Base-by-base conservation (phyloP, 805 yeast species). In the Alloascoidea africana region DNA sequence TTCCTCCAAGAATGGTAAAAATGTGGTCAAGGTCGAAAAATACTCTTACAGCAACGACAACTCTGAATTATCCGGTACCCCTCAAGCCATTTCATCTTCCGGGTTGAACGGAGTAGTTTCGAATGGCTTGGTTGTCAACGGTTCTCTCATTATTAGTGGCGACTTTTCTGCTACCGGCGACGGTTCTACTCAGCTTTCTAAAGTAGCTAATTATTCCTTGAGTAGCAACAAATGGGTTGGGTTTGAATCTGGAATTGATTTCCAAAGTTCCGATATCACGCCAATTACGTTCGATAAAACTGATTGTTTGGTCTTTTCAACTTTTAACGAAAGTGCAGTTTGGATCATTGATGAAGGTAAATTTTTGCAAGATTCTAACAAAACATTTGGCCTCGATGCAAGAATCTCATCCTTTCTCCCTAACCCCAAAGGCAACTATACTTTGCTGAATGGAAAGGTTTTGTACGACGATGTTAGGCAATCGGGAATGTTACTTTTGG, bases 81-180 rank as follows among this genome's bases (percentile, higher is more conserved):
- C 41, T n/a, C 13, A 32, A 6, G n/a, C 41, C 3, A 34, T 48
- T 11, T 34, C 54, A 1, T 49, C 53, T 16, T 67, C 66, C 19
- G 64, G 73, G 2, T 40, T 68, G n/a, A 51, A 59, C 42, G 65
- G 68, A 2, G 43, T 45, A 1, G 62, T 74, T 2, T 39, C 50
- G 5, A 50, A 55, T 13, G 37, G 69, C 14, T 36, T 48, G 4
- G 23, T 45, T 3, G 53, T 60, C 17, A 50, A 56, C 11, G 53
- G 55, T 8, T 53, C 57, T 4, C 54, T 78, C 3, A 37, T 67
- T 3, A 41, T 73, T 5, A 54, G 63, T 16, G 84, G 84, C 3
- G 48, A 56, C 4, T 68, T 75, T 42, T 46, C 51, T 32, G 55
- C 60, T 1, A 44, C 63, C 1, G 52, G 48, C n/a, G 58, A 56